Conservation (phyloP, 768 basidiomycete species). For the Serendipita sp. region DNA sequence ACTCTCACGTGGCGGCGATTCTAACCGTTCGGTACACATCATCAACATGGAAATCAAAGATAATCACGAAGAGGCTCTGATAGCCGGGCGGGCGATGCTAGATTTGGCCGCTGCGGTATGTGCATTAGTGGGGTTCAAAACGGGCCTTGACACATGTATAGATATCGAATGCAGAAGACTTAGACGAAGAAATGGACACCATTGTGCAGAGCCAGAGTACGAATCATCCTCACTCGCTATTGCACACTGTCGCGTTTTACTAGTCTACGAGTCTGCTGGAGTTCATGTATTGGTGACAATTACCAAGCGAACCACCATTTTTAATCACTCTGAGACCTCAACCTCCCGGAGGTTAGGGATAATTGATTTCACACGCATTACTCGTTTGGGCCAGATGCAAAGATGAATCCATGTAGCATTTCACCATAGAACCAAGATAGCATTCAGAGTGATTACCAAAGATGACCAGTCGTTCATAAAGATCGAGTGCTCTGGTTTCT, state of each 20-base stretch:
- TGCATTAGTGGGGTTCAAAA: constrained; percentile 9
- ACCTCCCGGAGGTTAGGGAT: no score
- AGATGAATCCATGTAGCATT: no score
- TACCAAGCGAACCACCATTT: no score
- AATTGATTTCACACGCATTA: no score
- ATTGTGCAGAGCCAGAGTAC: constrained; percentile 78
- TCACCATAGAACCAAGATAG: no score
- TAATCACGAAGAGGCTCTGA: constrained; percentile 94
- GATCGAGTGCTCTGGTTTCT: no score
- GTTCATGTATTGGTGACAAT: no score
- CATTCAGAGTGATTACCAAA: no score
- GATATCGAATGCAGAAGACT: constrained; percentile 54
- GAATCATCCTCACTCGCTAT: constrained; percentile 76
- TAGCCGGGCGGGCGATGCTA: constrained; percentile 89
- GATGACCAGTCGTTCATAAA: no score
- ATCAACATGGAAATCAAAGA: constrained; percentile 99
- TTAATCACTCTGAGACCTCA: no score
- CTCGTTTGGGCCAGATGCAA: no score
- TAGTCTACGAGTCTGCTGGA: constrained; percentile 19
- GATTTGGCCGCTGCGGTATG: constrained; percentile 80
- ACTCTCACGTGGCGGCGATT: constrained; percentile 72
- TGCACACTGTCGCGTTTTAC: constrained; percentile 88
- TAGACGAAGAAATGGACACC: constrained; percentile 80
- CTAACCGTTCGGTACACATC: constrained; percentile 84
- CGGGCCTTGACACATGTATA: constrained; percentile 34